Percentiles rank a stretch among this genome's conserved stretches.
phyloP scores from a whole-genome alignment of 2,329 filamentous ascomycete species.

The Verticillium albo-atrum region DNA sequence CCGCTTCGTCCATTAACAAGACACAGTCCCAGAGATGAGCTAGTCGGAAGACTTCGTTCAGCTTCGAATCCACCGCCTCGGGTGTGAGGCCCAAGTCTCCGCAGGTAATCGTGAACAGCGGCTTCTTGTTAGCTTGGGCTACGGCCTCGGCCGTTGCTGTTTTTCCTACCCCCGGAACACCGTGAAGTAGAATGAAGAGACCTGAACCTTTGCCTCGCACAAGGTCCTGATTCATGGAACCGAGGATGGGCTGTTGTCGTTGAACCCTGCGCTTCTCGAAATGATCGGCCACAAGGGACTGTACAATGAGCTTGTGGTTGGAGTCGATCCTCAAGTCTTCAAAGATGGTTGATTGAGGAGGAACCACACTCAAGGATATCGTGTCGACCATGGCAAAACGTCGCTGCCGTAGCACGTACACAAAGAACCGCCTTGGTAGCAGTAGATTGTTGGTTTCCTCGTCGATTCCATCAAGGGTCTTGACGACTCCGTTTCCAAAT shows the following conservation, averaged over 20 bases:
- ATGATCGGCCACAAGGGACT: not conserved
- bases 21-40: conserved; percentile 20
- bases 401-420: not conserved
- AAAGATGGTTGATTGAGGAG: no score
- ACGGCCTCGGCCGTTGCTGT: conserved; percentile 7
- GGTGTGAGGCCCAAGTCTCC: conserved; percentile 19
- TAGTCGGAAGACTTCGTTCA: conserved; percentile 16
- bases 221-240: conserved; percentile 1
- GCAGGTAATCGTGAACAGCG: conserved; percentile 15
- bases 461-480: no score
- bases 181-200: conserved; percentile 5
- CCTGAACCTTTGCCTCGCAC: conserved; percentile 3
- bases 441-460: no score
- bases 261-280: not conserved
- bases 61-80: conserved; percentile 13
- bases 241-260: not conserved
- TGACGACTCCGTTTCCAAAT: no score
- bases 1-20: conserved; percentile 21
- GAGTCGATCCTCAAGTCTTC: not conserved
- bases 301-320: not conserved
- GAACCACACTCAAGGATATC: no score
- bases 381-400: not conserved
- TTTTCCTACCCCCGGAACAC: conserved; percentile 4
- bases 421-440: no score
- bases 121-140: conserved; percentile 6